phyloP scores from a whole-genome alignment of 352 stramenopile species.

The Phytophthora pistaciae region DNA sequence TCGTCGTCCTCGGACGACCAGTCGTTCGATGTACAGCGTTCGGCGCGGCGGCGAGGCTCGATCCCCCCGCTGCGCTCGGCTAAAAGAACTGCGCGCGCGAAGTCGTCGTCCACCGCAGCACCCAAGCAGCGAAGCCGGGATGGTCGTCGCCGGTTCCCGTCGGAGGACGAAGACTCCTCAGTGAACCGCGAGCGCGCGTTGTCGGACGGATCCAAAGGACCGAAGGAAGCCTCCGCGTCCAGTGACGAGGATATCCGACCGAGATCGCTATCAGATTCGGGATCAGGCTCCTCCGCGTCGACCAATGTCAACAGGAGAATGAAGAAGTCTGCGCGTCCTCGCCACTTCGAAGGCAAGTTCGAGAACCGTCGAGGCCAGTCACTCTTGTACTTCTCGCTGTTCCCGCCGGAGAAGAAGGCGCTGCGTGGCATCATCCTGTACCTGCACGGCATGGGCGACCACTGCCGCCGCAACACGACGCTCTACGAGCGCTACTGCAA shows the following conservation, averaged over 20 bases:
- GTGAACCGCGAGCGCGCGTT: conserved; percentile 17
- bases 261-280: conserved; percentile 27
- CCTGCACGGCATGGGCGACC: conserved; percentile 71
- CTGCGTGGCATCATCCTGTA: conserved; percentile 64
- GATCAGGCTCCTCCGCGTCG: not conserved
- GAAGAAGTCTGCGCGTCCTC: conserved; percentile 26
- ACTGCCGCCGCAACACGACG: conserved; percentile 57
- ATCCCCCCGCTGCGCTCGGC: conserved; percentile 9
- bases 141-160: conserved; percentile 11
- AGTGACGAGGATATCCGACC: conserved; percentile 21
- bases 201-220: conserved; percentile 18
- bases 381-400: conserved; percentile 67
- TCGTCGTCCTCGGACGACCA: conserved; percentile 25
- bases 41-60: conserved; percentile 9
- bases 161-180: conserved; percentile 8
- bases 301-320: conserved; percentile 1
- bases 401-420: conserved; percentile 44
- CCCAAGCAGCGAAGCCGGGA: conserved; percentile 12
- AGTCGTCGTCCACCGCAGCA: conserved; percentile 17
- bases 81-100: conserved; percentile 10
- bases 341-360: conserved; percentile 56
- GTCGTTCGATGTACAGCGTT: conserved; percentile 3
- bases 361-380: conserved; percentile 54
- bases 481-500: conserved; percentile 58
- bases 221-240: conserved; percentile 5